Percentiles rank a stretch among this genome's conserved stretches.
Evolutionary conservation across 2,329 filamentous ascomycete species (phyloP).

Genomic region (Ophiostoma novo-ulmi): DNA sequence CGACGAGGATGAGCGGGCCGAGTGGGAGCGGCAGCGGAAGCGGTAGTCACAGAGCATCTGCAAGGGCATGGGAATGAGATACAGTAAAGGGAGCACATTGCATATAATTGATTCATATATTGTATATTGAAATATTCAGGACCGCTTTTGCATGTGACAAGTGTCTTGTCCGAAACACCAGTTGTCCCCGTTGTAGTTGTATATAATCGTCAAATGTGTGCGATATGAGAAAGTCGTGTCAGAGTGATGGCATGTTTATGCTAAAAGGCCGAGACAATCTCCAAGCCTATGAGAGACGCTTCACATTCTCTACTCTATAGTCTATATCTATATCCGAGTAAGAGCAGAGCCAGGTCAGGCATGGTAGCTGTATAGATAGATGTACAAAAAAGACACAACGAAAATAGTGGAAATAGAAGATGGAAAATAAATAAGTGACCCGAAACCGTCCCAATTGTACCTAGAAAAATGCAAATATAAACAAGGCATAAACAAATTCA

Average conservation of each 20-base stretch:
- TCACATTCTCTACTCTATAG: too few species aligned
- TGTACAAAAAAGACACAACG: neutral
- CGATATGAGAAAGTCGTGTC: too few species aligned
- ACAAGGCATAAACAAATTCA: neutral
- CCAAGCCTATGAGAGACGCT: too few species aligned
- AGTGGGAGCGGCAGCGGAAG: conserved; percentile 50
- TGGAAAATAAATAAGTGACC: neutral
- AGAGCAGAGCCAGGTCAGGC: neutral
- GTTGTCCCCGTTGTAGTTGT: too few species aligned
- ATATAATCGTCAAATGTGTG: too few species aligned
- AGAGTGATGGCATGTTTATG: too few species aligned
- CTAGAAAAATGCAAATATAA: neutral
- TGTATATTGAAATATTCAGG: neutral
- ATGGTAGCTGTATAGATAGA: neutral
- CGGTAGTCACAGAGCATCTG: neutral
- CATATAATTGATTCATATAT: neutral
- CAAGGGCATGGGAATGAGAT: neutral
- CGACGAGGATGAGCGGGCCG: conserved; percentile 59
- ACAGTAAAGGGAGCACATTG: neutral
- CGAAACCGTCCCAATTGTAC: neutral
- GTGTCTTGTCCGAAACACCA: too few species aligned
- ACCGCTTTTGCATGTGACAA: too few species aligned
- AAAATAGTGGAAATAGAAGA: neutral
- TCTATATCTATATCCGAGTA: neutral
- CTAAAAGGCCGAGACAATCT: too few species aligned